Percentiles rank a stretch among this genome's conserved stretches.
Evolutionary conservation across 1,139 yeast genomes (phyloP).

Genomic region (Diutina siamensis): DNA sequence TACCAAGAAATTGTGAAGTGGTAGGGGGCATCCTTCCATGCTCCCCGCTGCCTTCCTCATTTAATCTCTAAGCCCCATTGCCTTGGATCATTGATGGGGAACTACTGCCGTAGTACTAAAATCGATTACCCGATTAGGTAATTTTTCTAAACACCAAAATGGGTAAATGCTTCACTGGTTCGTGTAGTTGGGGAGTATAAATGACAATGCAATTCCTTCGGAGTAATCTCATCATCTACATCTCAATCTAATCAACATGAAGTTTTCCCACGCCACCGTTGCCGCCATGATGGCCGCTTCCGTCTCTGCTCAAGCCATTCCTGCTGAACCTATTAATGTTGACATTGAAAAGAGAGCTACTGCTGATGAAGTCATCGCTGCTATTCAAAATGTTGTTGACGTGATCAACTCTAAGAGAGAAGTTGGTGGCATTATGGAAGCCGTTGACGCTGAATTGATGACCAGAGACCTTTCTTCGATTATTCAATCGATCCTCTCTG

Average conservation of each 20-base stretch:
- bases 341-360: slow-evolving; percentile 1
- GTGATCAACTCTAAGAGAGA: neutral
- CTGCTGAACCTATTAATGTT: neutral
- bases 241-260: neutral
- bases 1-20: no score
- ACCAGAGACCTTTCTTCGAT: slow-evolving; percentile 14
- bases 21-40: no score
- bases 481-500: slow-evolving; percentile 10
- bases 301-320: slow-evolving; percentile 5
- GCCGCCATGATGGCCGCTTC: slow-evolving; percentile 6
- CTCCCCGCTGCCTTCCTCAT: no score
- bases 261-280: slow-evolving; percentile 3
- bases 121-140: neutral
- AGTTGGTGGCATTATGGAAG: neutral
- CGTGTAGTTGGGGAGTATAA: neutral
- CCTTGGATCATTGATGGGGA: no score
- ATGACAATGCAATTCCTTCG: neutral
- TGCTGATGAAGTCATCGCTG: neutral
- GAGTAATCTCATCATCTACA: neutral
- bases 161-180: neutral
- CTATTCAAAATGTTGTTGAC: slow-evolving; percentile 2
- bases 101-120: neutral
- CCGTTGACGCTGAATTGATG: slow-evolving; percentile 7
- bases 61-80: no score
- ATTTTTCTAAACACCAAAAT: neutral